These are phyloP conservation scores for Selaginella tamariscina DNA, from an alignment of 75 land plant genomes.

Conservation along the genomic window DNA sequence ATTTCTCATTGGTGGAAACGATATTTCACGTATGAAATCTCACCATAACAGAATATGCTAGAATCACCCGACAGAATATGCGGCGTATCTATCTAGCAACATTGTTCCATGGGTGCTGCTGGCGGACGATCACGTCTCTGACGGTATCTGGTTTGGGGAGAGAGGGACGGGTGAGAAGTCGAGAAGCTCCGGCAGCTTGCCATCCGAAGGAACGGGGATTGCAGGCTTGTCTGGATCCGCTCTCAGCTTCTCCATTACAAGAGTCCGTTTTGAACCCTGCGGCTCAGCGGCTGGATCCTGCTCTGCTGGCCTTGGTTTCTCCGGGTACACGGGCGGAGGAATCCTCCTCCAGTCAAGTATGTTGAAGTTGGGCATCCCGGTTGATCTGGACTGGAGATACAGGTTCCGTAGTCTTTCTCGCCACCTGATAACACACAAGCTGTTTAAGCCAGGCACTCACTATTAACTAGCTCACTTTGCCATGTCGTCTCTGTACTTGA, in stretches of 20 bases:
- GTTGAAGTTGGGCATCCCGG: neutral
- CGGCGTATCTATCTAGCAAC: neutral
- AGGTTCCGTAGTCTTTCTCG: neutral
- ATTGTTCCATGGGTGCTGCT: neutral
- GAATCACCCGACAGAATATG: neutral
- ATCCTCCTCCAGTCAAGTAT: neutral
- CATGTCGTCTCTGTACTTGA: neutral
- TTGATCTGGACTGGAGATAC: neutral
- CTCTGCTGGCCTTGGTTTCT: neutral
- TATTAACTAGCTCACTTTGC: neutral
- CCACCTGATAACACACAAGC: neutral
- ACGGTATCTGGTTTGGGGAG: neutral
- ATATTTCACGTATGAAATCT: no score
- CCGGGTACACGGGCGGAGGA: neutral
- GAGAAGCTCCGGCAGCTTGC: neutral
- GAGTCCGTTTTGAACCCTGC: no score
- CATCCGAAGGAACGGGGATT: neutral
- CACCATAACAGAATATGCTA: neutral
- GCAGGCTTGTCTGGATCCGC: neutral
- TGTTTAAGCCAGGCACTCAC: no score
- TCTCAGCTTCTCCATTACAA: neutral
- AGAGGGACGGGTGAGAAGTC: neutral
- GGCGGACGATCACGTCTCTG: neutral
- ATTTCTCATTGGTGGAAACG: no score
- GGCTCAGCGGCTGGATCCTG: neutral